Evolutionary conservation across 352 stramenopile genomes (phyloP).

Genomic region (Phytophthora hibernalis): DNA sequence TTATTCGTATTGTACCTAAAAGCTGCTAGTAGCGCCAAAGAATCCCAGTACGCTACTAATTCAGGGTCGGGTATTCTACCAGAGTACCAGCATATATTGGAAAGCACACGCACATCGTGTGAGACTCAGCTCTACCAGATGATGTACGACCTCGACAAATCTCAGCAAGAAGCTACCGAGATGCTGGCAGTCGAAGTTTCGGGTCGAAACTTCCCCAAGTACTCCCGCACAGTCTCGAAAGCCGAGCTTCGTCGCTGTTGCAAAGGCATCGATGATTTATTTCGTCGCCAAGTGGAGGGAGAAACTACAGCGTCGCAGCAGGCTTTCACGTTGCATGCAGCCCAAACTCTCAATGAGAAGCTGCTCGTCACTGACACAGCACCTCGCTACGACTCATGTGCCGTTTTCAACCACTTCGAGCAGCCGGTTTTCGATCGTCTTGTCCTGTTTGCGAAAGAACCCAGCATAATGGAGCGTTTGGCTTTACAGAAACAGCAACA

Average conservation of each 20-base stretch:
- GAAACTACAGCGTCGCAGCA: slow-evolving; percentile 46
- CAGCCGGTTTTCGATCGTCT: slow-evolving; percentile 74
- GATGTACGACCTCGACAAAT: slow-evolving; percentile 73
- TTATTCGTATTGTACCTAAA: slow-evolving; percentile 68
- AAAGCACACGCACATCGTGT: slow-evolving; percentile 57
- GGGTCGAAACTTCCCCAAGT: slow-evolving; percentile 70
- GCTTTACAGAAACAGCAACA: slow-evolving; percentile 60
- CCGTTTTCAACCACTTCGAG: slow-evolving; percentile 77
- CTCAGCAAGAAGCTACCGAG: slow-evolving; percentile 47
- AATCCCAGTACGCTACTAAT: slow-evolving; percentile 39
- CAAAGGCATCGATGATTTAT: slow-evolving; percentile 62
- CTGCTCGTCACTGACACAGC: slow-evolving; percentile 68
- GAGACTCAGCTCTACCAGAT: slow-evolving; percentile 72
- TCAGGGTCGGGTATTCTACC: slow-evolving; percentile 45
- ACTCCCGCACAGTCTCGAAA: slow-evolving; percentile 59
- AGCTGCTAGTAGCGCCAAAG: slow-evolving; percentile 44
- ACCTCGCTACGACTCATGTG: slow-evolving; percentile 59
- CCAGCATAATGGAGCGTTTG: slow-evolving; percentile 62
- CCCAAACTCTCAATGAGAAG: slow-evolving; percentile 49
- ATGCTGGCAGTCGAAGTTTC: slow-evolving; percentile 62
- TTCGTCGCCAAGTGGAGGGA: slow-evolving; percentile 32
- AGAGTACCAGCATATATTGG: slow-evolving; percentile 57
- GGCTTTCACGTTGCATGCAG: slow-evolving; percentile 57
- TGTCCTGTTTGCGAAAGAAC: slow-evolving; percentile 71
- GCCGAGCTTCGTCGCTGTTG: slow-evolving; percentile 57